Evolutionary conservation across 2,329 filamentous ascomycete genomes (phyloP), one percentile per base, ranked within the genome.

Genomic region (Rutstroemia sp.): DNA sequence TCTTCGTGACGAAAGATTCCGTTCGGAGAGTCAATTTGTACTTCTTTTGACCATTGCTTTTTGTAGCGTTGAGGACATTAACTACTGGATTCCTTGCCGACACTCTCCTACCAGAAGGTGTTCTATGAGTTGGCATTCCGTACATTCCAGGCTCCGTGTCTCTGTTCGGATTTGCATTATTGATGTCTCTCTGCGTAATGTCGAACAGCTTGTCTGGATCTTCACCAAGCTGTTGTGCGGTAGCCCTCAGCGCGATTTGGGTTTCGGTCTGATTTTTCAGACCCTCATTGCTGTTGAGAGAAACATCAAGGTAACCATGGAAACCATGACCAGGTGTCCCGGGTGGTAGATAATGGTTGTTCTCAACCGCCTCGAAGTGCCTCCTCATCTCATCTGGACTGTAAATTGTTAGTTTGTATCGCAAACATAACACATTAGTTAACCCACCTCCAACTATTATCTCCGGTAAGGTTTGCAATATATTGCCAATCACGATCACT

Each of bases 341-440:
- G 14, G 64, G 63, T 0, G 72, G 66, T 0, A 75, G 63, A 54
- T 76, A 75, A 53, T 72, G 69, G 62, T 74, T 74, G 37, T 71
- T 69, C 63, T 79, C 76, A 4, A 78, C 59, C 21, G 67, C 66
- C 54, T 66, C 56, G 44, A 77, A 76, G 57, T 76, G 71, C 4
- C 68, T 54, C 4, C 70, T 67, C 73, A 78, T 77, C 41, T 71
- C 70, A 1, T 62, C 59, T 1, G 74, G 27, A 10, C 41, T 46
- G 5, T 2, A 18, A 18, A 8, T n/a, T 5, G 14, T n/a, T n/a
- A 42, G 16, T 42, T 12, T 34, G 4, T 42, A 19, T 10, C 45
- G 19, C 10, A 42, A 19, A 46, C 19, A 21, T 12, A 23, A 46
- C 19, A 14, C 12, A 23, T 16, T 5, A 46, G 18, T 23, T 19